Base-by-base conservation (phyloP, 176 grass and related monocot species). In the Ensete glaucum region DNA sequence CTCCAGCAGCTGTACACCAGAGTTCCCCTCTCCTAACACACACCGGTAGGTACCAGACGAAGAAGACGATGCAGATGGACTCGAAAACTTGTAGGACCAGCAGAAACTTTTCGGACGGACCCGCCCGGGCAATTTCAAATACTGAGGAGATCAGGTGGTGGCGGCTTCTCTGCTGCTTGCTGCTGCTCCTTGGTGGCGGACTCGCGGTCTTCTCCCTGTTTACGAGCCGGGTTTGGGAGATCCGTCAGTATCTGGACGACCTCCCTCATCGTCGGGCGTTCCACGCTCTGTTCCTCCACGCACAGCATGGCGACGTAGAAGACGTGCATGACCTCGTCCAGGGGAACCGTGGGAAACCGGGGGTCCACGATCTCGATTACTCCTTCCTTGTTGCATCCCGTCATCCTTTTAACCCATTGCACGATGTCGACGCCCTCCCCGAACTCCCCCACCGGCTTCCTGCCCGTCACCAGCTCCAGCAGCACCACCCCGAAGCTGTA, bases 401-500 rank as follows among this genome's bases (percentile, higher is more conserved):
- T 60, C 57, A 17, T 60, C 57, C n/a, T 60, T 19, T 19, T 15
- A 9, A 60, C 57, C 57, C 57, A 60, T 19, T 60, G 57, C 57
- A 60, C 57, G 57, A 60, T 60, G 57, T 60, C 57, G 57, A 60
- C 19, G 80, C 79, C 0, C 17, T 8, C 50, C 11, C 22, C 16
- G 64, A 59, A 66, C 81, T 88, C 1, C 90, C 89, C 58, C 90
- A 96, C 90, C 1, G 93, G 93, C 74, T 96, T 92, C 75, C 85
- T 79, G 57, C 93, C 90, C 0, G 88, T 87, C 54, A 96, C 83
- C 77, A 96, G 79, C 81, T 96, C 93, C 20, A 96, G 88, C 25
- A 96, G 83, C 20, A 96, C 93, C 5, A 96, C 93, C 0, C 93
- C 93, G 15, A 96, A 96, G 74, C 93, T 96, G 52, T 96, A 96